Conservation (phyloP, 345 rosid genomes). For the Isatis tinctoria region DNA sequence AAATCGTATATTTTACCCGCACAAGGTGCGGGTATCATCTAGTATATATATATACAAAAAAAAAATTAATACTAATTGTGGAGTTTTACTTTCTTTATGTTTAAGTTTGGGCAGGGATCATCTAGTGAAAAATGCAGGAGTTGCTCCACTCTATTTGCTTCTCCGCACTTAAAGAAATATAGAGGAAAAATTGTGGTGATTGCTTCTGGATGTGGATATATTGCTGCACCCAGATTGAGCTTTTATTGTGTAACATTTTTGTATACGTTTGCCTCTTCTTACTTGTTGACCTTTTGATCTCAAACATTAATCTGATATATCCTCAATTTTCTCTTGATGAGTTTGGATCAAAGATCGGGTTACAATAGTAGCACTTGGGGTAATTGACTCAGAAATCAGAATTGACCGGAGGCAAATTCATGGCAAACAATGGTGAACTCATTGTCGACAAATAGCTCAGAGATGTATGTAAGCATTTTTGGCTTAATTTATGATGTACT, state of each 20-base stretch:
- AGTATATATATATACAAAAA: neutral
- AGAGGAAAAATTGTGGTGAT: conserved; percentile 47
- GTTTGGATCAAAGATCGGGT: conserved; percentile 37
- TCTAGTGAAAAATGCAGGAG: conserved; percentile 60
- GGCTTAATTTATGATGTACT: neutral
- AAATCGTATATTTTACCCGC: too few species aligned
- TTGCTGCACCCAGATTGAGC: conserved; percentile 41
- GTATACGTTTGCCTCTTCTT: neutral
- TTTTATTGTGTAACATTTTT: conserved; percentile 36
- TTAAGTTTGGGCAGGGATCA: conserved; percentile 50
- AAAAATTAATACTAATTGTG: neutral
- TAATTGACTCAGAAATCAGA: conserved; percentile 40
- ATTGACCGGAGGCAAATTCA: conserved; percentile 39
- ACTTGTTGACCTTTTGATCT: neutral
- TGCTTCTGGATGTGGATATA: conserved; percentile 43
- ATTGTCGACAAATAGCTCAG: conserved; percentile 30
- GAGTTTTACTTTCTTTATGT: neutral
- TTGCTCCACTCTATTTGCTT: conserved; percentile 41
- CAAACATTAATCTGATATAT: neutral
- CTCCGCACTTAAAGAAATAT: conserved; percentile 37
- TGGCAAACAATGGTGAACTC: conserved; percentile 38
- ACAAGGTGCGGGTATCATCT: too few species aligned
- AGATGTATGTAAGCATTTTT: conserved; percentile 41
- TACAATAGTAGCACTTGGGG: conserved; percentile 49
- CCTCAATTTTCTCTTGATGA: conserved; percentile 18